Base-by-base conservation (phyloP, 202 grass and related monocot species). In the Setaria italica region DNA sequence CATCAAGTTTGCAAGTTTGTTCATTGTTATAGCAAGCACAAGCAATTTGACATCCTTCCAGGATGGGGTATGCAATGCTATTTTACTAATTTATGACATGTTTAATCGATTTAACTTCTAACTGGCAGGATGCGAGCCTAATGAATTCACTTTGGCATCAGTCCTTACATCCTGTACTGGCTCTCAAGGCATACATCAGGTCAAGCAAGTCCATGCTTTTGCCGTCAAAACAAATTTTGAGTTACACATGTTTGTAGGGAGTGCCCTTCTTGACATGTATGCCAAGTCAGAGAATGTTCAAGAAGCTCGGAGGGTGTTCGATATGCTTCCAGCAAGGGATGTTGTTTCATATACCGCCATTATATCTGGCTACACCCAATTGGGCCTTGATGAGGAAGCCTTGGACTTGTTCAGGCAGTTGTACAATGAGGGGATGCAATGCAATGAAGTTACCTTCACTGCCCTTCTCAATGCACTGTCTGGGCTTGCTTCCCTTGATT, bases 261-360 rank as follows among this genome's bases (percentile, higher is more conserved):
- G 93, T 79, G 90, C 88, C 60, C 86, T 95, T 73, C 90, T 92
- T 66, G 88, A 92, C 77, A 92, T 95, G 86, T 95, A 95, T 37
- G 88, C 86, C 39, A 95, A 92, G 82, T 83, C 84, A 55, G 14
- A 85, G 41, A 74, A 85, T 87, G 87, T 95, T 62, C 67, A 89
- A 60, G 90, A 95, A 85, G 90, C 93, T 76, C 76, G 50, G 41
- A 95, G 53, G 67, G 77, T 95, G 43, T 95, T 95, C 5, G 63
- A 87, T 79, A 72, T 91, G 80, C 81, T 95, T 86, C 86, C 88
- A 63, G 77, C 85, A 85, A 95, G 93, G 75, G 93, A 95, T 30
- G 79, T 90, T 80, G 90, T 95, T 89, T 90, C 88, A 14, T 92
- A 85, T 58, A 91, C 93, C 2, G 84, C 93, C 54, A 95, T 95